Conservation (phyloP, 2,329 filamentous ascomycete genomes). For the Aspergillus eucalypticola region DNA sequence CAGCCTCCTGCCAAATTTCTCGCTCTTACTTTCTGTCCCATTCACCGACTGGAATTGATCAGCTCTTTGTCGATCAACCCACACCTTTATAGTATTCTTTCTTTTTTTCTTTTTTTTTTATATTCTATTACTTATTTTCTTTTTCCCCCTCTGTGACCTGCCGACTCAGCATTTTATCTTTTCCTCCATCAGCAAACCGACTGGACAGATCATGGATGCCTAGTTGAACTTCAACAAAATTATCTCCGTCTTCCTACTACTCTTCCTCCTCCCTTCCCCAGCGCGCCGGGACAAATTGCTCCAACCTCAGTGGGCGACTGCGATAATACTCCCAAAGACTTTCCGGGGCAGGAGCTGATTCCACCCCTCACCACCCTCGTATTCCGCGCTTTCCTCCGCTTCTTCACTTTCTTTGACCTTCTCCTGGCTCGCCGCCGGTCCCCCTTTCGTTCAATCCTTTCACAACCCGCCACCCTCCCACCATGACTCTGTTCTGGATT, state of each 20-base stretch:
- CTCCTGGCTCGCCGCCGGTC: not conserved
- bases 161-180: not conserved
- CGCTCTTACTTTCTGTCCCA: not conserved
- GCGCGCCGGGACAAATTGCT: not conserved
- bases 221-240: not conserved
- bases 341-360: not conserved
- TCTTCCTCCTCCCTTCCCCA: not conserved
- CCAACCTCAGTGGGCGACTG: not conserved
- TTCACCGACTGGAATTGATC: not conserved
- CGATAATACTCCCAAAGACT: not conserved
- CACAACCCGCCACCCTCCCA: constrained; percentile 1
- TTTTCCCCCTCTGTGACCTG: not conserved
- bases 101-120: not conserved
- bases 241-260: not conserved
- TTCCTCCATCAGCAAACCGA: not conserved
- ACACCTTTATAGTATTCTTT: not conserved
- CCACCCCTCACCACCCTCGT: not conserved
- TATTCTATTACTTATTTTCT: not conserved
- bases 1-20: not conserved
- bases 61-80: constrained; percentile 2
- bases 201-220: constrained; percentile 1
- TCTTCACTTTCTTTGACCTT: not conserved
- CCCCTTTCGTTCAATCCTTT: not conserved
- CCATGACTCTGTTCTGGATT: constrained; percentile 34
- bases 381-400: not conserved